Conservation (phyloP, 2,329 filamentous ascomycete species). For the Fusarium nodosum region DNA sequence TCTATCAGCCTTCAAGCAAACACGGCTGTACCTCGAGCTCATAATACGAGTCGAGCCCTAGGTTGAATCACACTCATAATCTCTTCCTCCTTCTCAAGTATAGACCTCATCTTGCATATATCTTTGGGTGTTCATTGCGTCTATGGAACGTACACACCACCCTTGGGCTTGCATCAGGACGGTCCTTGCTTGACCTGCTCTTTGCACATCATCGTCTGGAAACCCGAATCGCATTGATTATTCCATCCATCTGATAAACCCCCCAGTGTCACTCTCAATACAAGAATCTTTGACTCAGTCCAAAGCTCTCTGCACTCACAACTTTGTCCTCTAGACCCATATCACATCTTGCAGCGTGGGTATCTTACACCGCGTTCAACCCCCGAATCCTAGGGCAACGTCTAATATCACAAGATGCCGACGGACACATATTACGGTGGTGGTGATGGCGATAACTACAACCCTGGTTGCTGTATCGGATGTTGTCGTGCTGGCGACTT, state of each 20-base stretch:
- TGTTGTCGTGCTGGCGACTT: constrained; percentile 53
- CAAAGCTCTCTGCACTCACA: not conserved
- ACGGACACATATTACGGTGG: not conserved
- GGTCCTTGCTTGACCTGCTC: not conserved
- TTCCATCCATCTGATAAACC: not conserved
- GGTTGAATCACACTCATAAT: not conserved
- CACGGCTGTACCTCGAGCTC: not conserved
- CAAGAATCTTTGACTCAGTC: not conserved
- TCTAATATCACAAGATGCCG: constrained; percentile 7
- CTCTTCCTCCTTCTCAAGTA: not conserved
- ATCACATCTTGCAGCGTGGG: not conserved
- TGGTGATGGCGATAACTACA: constrained; percentile 4
- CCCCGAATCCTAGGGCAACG: not conserved
- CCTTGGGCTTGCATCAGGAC: constrained; percentile 14
- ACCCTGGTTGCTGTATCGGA: constrained; percentile 48
- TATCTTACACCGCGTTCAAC: not conserved
- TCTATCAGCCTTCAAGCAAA: constrained; percentile 5
- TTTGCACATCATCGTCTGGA: not conserved
- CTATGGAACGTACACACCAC: constrained; percentile 32
- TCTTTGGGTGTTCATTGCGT: constrained; percentile 27
- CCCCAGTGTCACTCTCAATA: not conserved
- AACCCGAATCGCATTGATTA: not conserved
- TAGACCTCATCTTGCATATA: constrained; percentile 1
- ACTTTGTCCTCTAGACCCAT: not conserved
- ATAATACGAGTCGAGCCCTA: not conserved